Percentiles rank a stretch among this genome's conserved stretches.
These are phyloP conservation scores for Sarcodon aspratus DNA, from an alignment of 768 basidiomycete species.

Conservation along the genomic window DNA sequence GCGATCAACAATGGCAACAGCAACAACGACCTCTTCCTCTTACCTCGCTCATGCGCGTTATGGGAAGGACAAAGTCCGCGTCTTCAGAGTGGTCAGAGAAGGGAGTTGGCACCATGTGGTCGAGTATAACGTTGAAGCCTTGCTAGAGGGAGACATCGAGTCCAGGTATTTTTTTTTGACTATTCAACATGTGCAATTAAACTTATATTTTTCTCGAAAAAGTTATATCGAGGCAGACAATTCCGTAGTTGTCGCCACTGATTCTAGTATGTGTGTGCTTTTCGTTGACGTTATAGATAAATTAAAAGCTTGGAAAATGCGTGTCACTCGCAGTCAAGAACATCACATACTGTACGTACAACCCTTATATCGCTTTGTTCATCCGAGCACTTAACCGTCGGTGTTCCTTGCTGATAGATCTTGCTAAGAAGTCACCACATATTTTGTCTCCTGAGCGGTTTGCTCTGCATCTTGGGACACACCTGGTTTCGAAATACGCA, in stretches of 20 bases:
- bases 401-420: conserved; percentile 27
- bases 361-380: not conserved
- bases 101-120: conserved; percentile 59
- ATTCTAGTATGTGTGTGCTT: conserved; percentile 55
- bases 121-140: conserved; percentile 72
- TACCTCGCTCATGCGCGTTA: conserved; percentile 48
- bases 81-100: conserved; percentile 74
- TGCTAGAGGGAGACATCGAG: conserved; percentile 81
- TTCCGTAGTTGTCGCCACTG: conserved; percentile 79
- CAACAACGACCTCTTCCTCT: not conserved
- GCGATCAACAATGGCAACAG: not conserved
- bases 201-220: not conserved
- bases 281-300: not conserved
- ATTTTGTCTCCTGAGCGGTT: conserved; percentile 78
- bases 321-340: conserved; percentile 21
- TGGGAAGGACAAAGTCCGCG: conserved; percentile 83
- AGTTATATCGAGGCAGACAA: conserved; percentile 90
- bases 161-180: conserved; percentile 27
- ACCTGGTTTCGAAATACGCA: conserved; percentile 70
- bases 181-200: not conserved
- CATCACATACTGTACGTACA: conserved; percentile 22
- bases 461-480: conserved; percentile 76
- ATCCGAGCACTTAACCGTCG: not conserved
- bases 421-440: conserved; percentile 86
- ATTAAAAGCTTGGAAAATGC: conserved; percentile 1